These are phyloP conservation scores for Debaryomyces tyrocola DNA, from an alignment of 805 yeast species.

Conservation along the genomic window DNA sequence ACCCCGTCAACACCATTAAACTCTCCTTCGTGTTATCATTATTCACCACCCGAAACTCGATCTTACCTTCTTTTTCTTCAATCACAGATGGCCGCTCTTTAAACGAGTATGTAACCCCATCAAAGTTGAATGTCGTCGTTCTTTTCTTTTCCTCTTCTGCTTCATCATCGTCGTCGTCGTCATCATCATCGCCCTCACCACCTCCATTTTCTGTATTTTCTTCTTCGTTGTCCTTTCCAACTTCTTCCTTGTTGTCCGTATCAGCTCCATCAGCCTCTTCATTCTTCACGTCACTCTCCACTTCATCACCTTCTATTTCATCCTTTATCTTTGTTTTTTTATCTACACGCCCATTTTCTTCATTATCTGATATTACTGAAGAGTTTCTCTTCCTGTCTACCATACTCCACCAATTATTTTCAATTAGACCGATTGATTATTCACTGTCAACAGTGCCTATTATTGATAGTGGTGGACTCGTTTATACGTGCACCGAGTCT, in stretches of 20 bases:
- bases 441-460: not conserved
- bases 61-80: slow-evolving; percentile 90
- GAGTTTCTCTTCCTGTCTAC: slow-evolving; percentile 34
- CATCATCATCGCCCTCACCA: slow-evolving; percentile 34
- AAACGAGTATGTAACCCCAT: slow-evolving; percentile 78
- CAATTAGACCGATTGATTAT: not conserved
- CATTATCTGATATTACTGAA: slow-evolving; percentile 25
- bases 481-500: not conserved
- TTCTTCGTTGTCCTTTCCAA: slow-evolving; percentile 10
- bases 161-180: slow-evolving; percentile 45
- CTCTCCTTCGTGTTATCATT: slow-evolving; percentile 87
- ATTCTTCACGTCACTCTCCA: slow-evolving; percentile 32
- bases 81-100: slow-evolving; percentile 92
- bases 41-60: slow-evolving; percentile 94
- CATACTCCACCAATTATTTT: slow-evolving; percentile 15
- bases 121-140: slow-evolving; percentile 57
- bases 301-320: slow-evolving; percentile 15
- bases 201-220: slow-evolving; percentile 22
- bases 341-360: slow-evolving; percentile 22
- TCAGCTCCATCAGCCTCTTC: slow-evolving; percentile 13
- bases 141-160: slow-evolving; percentile 44
- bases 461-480: too few species aligned
- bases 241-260: slow-evolving; percentile 8
- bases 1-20: slow-evolving; percentile 88
- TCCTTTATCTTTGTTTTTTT: slow-evolving; percentile 16